Base-by-base conservation (phyloP, 371 early-diverging fungal species). In the Mortierella sp. region DNA sequence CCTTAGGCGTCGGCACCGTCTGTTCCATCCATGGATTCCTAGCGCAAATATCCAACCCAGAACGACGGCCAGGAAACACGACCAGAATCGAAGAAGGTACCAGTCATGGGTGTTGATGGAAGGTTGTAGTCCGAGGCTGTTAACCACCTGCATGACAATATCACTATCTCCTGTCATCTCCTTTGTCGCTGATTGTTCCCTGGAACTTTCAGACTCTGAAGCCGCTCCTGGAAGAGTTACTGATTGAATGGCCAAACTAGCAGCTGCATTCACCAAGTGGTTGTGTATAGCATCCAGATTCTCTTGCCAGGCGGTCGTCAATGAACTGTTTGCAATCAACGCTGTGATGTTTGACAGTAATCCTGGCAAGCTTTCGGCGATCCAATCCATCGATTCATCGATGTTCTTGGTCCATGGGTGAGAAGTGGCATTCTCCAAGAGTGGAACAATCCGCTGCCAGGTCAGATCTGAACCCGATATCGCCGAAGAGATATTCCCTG, bases 1-100 rank as follows among this genome's bases (percentile, higher is more conserved):
- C 13, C 63, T 44, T 24, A 67, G 29, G 16, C 67, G 60, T 2
- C 74, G 54, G 25, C 74, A 63, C 14, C 67, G 47, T 10, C 74
- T 57, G 40, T 73, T 73, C 74, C 67, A 73, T 0, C 54, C 56
- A 55, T 67, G 67, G 25, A 67, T 67, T 2, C 49, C 31, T n/a
- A 67, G 31, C 1, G 67, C 63, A 21, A 73, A 24, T 12, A 73
- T 14, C 63, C 74, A 73, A 3, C 74, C 74, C 16, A 63, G 19
- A 9, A 60, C 13, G 22, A 67, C 74, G 0, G 46, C 74, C 16
- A 41, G 34, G 19, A 67, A 57, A 27, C 74, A 67, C 4, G 67
- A 67, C 67, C 74, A 73, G 55, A 73, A 63, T 47, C 67, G 63
- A 13, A 73, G 53, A n/a, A 73, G 63, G 13, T 67, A 73, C 74